Evolutionary conservation across 768 basidiomycete species (phyloP).

Genomic region (Rhizopogon rudus): DNA sequence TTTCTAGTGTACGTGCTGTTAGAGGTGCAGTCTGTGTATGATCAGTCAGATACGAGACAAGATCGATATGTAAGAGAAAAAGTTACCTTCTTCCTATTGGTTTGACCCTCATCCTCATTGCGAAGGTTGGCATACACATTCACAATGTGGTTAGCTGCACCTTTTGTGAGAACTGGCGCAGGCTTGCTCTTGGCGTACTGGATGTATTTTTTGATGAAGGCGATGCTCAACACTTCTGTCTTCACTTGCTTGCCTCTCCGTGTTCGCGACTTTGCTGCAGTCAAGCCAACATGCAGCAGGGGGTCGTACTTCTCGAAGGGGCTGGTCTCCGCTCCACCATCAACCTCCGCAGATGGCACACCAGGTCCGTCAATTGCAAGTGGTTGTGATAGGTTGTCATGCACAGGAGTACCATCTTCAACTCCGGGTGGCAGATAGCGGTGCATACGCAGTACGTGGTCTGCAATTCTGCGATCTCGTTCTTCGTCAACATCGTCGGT

Average conservation of each 20-base stretch:
- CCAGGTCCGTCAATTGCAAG: constrained; percentile 81
- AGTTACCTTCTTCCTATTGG: constrained; percentile 79
- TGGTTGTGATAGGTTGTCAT: constrained; percentile 84
- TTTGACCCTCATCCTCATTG: constrained; percentile 82
- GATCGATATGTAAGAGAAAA: constrained; percentile 2
- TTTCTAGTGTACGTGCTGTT: constrained; percentile 97
- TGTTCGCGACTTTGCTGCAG: constrained; percentile 41
- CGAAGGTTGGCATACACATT: constrained; percentile 87
- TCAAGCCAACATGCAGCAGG: constrained; percentile 82
- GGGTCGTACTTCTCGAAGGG: constrained; percentile 98
- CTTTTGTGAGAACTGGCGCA: constrained; percentile 83
- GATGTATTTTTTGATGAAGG: constrained; percentile 97
- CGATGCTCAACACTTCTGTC: constrained; percentile 84
- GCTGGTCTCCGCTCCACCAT: constrained; percentile 39
- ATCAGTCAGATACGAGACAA: constrained; percentile 7
- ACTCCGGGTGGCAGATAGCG: constrained; percentile 94
- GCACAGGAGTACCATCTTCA: constrained; percentile 90
- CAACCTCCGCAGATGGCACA: constrained; percentile 32
- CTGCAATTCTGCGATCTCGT: constrained; percentile 90
- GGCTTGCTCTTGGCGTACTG: constrained; percentile 93
- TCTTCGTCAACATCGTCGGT: constrained; percentile 97
- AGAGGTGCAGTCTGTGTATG: constrained; percentile 82
- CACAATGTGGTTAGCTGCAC: constrained; percentile 92
- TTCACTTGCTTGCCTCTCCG: constrained; percentile 56
- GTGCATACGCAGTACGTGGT: constrained; percentile 97